These are phyloP conservation scores for Talaromyces sp. DNA, from an alignment of 2,329 filamentous ascomycete genomes.

Conservation along the genomic window DNA sequence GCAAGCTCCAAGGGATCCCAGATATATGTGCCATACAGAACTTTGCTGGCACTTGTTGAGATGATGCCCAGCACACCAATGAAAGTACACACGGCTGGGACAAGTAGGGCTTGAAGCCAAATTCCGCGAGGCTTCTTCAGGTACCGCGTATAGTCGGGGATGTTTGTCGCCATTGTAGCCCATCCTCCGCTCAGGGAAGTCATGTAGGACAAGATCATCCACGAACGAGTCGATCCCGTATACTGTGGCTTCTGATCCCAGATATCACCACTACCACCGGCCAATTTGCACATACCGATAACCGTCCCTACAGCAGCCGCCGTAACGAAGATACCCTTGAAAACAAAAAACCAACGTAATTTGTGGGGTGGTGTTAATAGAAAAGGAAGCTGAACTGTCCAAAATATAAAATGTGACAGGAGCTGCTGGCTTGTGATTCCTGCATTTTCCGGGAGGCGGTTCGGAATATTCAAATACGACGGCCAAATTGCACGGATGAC, in stretches of 20 bases:
- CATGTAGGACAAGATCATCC: slow-evolving; percentile 25
- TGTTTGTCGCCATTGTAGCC: slow-evolving; percentile 22
- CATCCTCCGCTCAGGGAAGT: slow-evolving; percentile 6
- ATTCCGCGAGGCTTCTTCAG: slow-evolving; percentile 15
- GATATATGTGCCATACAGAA: slow-evolving; percentile 24
- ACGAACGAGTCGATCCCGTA: slow-evolving; percentile 47
- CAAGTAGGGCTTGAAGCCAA: slow-evolving; percentile 15
- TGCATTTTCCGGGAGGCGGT: slow-evolving; percentile 40
- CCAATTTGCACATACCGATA: slow-evolving; percentile 55
- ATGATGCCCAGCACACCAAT: slow-evolving; percentile 42
- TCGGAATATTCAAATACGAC: slow-evolving; percentile 43
- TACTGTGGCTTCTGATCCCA: slow-evolving; percentile 44
- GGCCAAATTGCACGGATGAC: slow-evolving; percentile 43
- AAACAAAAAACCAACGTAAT: slow-evolving; percentile 27
- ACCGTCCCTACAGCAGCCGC: slow-evolving; percentile 56
- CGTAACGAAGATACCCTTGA: slow-evolving; percentile 42
- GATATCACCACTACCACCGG: slow-evolving; percentile 47
- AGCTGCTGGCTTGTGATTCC: slow-evolving; percentile 42
- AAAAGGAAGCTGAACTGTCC: slow-evolving; percentile 36
- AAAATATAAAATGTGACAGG: slow-evolving; percentile 40
- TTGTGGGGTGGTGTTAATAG: slow-evolving; percentile 37
- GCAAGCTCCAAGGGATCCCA: slow-evolving; percentile 32
- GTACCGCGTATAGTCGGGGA: slow-evolving; percentile 23
- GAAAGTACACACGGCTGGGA: slow-evolving; percentile 12
- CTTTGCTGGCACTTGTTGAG: slow-evolving; percentile 36